Percentiles rank a stretch among this genome's conserved stretches.
phyloP scores from a whole-genome alignment of 148 eudicot genomes.

The Drosera capensis region DNA sequence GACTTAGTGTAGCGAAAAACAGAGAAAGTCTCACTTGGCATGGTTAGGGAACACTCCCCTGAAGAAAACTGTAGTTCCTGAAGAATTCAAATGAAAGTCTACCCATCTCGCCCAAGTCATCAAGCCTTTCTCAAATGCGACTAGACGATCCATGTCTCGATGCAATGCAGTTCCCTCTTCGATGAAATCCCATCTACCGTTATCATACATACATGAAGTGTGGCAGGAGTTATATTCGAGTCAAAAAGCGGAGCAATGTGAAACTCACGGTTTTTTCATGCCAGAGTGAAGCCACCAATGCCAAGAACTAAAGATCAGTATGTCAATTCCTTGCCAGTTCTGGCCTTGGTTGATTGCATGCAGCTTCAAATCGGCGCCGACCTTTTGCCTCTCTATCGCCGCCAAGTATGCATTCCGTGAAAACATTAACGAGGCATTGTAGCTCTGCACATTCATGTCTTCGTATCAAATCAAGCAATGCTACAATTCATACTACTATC shows the following conservation, averaged over 20 bases:
- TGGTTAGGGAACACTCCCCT: slow-evolving; percentile 66
- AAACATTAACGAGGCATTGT: slow-evolving; percentile 27
- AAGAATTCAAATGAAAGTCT: slow-evolving; percentile 24
- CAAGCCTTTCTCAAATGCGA: slow-evolving; percentile 44
- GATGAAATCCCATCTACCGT: slow-evolving; percentile 33
- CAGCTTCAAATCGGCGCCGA: slow-evolving; percentile 25
- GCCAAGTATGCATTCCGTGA: slow-evolving; percentile 41
- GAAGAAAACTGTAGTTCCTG: slow-evolving; percentile 36
- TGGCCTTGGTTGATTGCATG: slow-evolving; percentile 23
- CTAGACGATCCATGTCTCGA: slow-evolving; percentile 43
- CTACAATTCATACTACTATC: neutral
- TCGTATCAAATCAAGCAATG: slow-evolving; percentile 3
- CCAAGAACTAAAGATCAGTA: slow-evolving; percentile 58
- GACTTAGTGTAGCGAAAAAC: neutral
- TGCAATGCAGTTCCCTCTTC: slow-evolving; percentile 18
- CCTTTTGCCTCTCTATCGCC: slow-evolving; percentile 23
- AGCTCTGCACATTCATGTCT: slow-evolving; percentile 6
- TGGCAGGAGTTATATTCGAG: neutral
- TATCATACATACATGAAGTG: neutral
- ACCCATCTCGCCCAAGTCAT: slow-evolving; percentile 75
- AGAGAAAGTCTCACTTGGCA: slow-evolving; percentile 24
- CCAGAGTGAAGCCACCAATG: slow-evolving; percentile 90
- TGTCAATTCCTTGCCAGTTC: slow-evolving; percentile 35
- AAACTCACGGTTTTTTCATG: slow-evolving; percentile 46
- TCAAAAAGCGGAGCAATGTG: neutral